Evolutionary conservation across 805 yeast species (phyloP).

Genomic region (Candida alai): DNA sequence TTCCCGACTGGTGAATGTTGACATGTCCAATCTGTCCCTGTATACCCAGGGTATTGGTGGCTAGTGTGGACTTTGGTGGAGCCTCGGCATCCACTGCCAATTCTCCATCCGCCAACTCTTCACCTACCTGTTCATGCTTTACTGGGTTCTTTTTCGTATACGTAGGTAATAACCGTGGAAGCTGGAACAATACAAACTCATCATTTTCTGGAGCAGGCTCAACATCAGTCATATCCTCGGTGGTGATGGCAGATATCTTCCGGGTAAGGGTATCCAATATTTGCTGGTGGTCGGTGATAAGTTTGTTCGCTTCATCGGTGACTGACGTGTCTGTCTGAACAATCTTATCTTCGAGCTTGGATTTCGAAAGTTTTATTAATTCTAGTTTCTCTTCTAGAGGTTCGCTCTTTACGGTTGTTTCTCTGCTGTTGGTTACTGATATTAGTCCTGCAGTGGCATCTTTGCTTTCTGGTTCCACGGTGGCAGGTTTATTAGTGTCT

Average conservation of each 20-base stretch:
- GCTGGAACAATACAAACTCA: conserved; percentile 41
- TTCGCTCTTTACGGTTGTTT: conserved; percentile 27
- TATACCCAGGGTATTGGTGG: conserved; percentile 5
- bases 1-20: conserved; percentile 81
- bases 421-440: conserved; percentile 13
- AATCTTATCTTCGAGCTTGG: conserved; percentile 25
- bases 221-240: conserved; percentile 12
- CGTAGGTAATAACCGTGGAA: conserved; percentile 45
- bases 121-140: conserved; percentile 10
- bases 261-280: conserved; percentile 25
- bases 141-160: conserved; percentile 17
- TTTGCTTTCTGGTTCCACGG: conserved; percentile 7
- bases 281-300: conserved; percentile 27
- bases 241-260: conserved; percentile 18
- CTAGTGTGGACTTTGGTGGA: conserved; percentile 5
- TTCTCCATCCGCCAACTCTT: conserved; percentile 16
- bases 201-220: conserved; percentile 9
- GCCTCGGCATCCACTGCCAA: conserved; percentile 10
- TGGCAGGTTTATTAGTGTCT: conserved; percentile 1
- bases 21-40: conserved; percentile 69
- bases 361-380: conserved; percentile 22
- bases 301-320: conserved; percentile 26
- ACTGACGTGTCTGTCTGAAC: conserved; percentile 19
- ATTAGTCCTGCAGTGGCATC: conserved; percentile 7
- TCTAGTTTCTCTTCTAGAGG: conserved; percentile 25